Evolutionary conservation across 2,329 filamentous ascomycete species (phyloP).

Genomic region (Cercospora citrullina): DNA sequence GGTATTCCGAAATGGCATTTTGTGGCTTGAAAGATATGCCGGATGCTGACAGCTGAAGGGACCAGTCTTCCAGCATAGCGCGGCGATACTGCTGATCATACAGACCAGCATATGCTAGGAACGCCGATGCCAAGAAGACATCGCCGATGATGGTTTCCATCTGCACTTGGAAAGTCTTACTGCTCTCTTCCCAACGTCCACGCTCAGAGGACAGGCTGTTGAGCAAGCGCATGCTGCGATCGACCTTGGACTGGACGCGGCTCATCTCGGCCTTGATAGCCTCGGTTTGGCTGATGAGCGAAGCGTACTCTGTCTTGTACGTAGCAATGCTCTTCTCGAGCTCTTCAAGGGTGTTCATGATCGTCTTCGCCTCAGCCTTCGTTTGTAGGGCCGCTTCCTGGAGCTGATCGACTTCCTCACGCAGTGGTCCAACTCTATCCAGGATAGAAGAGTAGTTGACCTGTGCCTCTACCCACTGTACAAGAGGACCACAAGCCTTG

Average conservation of each 20-base stretch:
- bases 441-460: conserved; percentile 98
- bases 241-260: conserved; percentile 95
- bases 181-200: conserved; percentile 91
- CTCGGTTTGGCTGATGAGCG: conserved; percentile 93
- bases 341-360: conserved; percentile 79
- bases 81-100: conserved; percentile 99
- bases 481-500: conserved; percentile 93
- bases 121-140: conserved; percentile 92
- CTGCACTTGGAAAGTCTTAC: conserved; percentile 96
- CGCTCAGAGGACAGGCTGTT: conserved; percentile 95
- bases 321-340: conserved; percentile 89
- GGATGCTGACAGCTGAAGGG: conserved; percentile 88
- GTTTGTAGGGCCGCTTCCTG: conserved; percentile 89
- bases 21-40: conserved; percentile 89
- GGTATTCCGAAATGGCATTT: conserved; percentile 92
- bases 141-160: conserved; percentile 96
- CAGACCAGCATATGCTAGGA: conserved; percentile 92
- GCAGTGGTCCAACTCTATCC: conserved; percentile 86
- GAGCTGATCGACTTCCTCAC: conserved; percentile 82
- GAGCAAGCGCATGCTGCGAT: conserved; percentile 88
- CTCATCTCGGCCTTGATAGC: conserved; percentile 97
- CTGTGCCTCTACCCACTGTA: conserved; percentile 96
- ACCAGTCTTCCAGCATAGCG: conserved; percentile 96
- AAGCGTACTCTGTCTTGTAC: conserved; percentile 95
- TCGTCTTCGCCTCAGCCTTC: conserved; percentile 87